A percentile compares a stretch with the other conserved stretches of the same genome.
phyloP scores from a whole-genome alignment of 2,329 filamentous ascomycete species.

The Neonectria faginata region DNA sequence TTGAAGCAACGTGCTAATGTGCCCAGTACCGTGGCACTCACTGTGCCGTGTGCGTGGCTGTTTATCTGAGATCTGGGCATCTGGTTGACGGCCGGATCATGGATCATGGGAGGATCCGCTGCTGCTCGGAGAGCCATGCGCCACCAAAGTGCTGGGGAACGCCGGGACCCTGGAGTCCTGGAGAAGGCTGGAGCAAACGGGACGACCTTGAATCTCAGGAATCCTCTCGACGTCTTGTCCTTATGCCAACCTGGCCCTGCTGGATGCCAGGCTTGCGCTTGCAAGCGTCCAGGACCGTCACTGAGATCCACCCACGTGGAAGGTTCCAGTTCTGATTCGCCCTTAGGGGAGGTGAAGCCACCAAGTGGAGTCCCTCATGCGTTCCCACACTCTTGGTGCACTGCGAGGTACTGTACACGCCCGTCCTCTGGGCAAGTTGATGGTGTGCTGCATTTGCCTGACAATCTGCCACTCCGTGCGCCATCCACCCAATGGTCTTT shows the following conservation, averaged over 20 bases:
- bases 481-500: constrained; percentile 32
- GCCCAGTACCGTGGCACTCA: constrained; percentile 6
- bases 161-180: constrained; percentile 18
- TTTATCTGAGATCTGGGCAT: constrained; percentile 35
- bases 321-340: constrained; percentile 38
- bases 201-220: constrained; percentile 25
- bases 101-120: constrained; percentile 29
- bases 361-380: constrained; percentile 24
- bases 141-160: constrained; percentile 23
- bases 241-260: constrained; percentile 26
- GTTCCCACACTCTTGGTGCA: constrained; percentile 16
- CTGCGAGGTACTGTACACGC: constrained; percentile 37
- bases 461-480: constrained; percentile 29
- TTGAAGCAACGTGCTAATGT: constrained; percentile 26
- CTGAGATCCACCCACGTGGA: constrained; percentile 40
- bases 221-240: constrained; percentile 21
- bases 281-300: constrained; percentile 13
- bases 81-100: constrained; percentile 13
- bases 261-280: constrained; percentile 4
- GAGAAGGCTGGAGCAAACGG: constrained; percentile 1
- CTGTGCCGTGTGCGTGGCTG: constrained; percentile 21
- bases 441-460: constrained; percentile 26
- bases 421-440: neutral
- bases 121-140: constrained; percentile 19
- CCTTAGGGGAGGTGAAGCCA: constrained; percentile 31